Evolutionary conservation across 2,329 filamentous ascomycete species (phyloP), one percentile per base, ranked within the genome.

Genomic region (Cryphonectria radicalis): DNA sequence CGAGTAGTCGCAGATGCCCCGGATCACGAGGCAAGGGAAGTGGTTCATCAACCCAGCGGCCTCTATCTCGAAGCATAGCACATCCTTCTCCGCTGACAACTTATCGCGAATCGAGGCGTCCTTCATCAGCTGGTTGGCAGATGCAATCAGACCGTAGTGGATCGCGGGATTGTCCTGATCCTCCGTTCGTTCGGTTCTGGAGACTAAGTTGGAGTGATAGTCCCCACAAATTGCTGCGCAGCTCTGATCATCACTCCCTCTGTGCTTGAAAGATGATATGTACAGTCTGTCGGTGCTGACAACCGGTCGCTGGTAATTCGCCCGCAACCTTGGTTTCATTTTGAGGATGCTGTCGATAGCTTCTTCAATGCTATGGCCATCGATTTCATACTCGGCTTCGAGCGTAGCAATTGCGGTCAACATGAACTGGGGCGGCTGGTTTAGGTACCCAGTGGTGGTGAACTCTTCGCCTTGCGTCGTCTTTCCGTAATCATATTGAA

Each of bases 91-190:
- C 7, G 25, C 28, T 1, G 75, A 59, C 3, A 80, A 67, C 40
- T 59, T 67, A 69, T 81, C 78, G 1, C 81, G 73, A 5, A 72
- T 8, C 1, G 10, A 0, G 0, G 75, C 78, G 65, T 80, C 66
- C 40, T 78, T 78, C 71, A 82, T 78, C 14, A 80, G 1, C n/a
- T 71, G 70, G 62, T 81, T 79, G 0, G 62, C 78, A 0, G 78
- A 81, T 1, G 78, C 80, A 67, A 83, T 80, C 0, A 78, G 42
- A 0, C 81, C 81, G 42, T 80, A 80, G 68, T 82, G 79, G 2
- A 82, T 72, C 14, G 65, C 53, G 10, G 77, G 76, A 57, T 75
- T 75, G 65, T 77, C 73, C 0, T 76, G 71, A 3, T 63, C 4
- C 14, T 74, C 53, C 68, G 76, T 68, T 13, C 43, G 63, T 70